A percentile compares a stretch with the other conserved stretches of the same genome.
phyloP scores from a whole-genome alignment of 108 stramenopile species.

The Pseudonitzschia pungens region DNA sequence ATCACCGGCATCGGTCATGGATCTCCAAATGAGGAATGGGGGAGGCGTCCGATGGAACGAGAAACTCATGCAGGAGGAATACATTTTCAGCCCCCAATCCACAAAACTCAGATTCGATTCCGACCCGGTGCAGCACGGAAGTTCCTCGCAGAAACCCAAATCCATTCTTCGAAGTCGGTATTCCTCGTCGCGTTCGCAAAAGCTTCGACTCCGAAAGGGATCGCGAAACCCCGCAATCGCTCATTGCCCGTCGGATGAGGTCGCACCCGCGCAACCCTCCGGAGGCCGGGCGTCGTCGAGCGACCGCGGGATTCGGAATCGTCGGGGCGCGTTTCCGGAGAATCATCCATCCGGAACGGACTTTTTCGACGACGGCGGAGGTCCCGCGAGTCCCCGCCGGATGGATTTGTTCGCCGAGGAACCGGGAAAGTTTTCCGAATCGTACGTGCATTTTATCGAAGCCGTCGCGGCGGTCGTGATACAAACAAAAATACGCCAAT shows the following conservation, averaged over 20 bases:
- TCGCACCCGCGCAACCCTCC: not conserved
- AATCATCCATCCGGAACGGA: constrained; percentile 14
- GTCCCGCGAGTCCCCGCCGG: constrained; percentile 11
- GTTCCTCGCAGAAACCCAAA: constrained; percentile 17
- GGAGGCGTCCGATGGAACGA: constrained; percentile 28
- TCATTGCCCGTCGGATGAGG: constrained; percentile 19
- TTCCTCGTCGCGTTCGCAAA: not conserved
- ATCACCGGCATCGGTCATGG: constrained; percentile 34
- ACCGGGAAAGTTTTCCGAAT: constrained; percentile 17
- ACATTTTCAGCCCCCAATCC: constrained; percentile 3
- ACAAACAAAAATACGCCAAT: constrained; percentile 68
- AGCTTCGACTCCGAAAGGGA: not conserved
- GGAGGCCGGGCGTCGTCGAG: not conserved
- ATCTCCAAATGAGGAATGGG: constrained; percentile 11
- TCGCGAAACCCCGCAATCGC: not conserved
- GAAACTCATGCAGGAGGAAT: constrained; percentile 17
- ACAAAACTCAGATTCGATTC: constrained; percentile 5
- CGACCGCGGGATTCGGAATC: not conserved
- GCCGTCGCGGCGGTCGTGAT: constrained; percentile 80
- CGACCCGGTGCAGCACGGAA: not conserved
- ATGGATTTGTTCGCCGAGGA: not conserved
- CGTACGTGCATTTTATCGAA: constrained; percentile 57
- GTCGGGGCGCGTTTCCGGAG: not conserved
- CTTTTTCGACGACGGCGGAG: constrained; percentile 23
- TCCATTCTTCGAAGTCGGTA: constrained; percentile 24